These are phyloP conservation scores for Chlorociboria aeruginascens DNA, from an alignment of 495 filamentous ascomycete genomes.

Conservation along the genomic window DNA sequence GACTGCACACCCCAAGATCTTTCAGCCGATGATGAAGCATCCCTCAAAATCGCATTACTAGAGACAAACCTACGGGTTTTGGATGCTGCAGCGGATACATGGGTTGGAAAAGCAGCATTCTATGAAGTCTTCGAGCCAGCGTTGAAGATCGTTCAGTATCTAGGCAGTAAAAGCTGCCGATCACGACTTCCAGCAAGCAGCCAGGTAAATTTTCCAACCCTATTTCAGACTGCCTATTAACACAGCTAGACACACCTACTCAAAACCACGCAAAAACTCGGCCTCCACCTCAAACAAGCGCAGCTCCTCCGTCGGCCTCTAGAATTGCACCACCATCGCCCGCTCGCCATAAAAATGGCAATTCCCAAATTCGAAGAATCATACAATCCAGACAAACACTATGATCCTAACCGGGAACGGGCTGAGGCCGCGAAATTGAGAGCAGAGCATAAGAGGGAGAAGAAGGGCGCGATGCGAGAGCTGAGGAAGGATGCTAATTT, in stretches of 20 bases:
- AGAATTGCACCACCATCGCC: slow-evolving; percentile 78
- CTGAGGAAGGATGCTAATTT: slow-evolving; percentile 89
- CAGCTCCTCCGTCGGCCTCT: slow-evolving; percentile 59
- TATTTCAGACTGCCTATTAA: background rate
- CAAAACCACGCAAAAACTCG: slow-evolving; percentile 32
- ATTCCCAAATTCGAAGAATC: slow-evolving; percentile 95
- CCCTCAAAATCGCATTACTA: slow-evolving; percentile 46
- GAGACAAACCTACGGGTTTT: slow-evolving; percentile 45
- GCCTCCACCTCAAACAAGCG: slow-evolving; percentile 40
- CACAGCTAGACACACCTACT: slow-evolving; percentile 21
- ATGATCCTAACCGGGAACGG: slow-evolving; percentile 84
- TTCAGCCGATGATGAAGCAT: slow-evolving; percentile 22
- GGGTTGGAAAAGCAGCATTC: slow-evolving; percentile 57
- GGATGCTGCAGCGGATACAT: slow-evolving; percentile 46
- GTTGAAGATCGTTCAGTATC: slow-evolving; percentile 38
- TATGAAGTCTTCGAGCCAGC: slow-evolving; percentile 57
- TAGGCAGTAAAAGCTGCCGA: slow-evolving; percentile 36
- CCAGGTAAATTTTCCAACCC: slow-evolving; percentile 10
- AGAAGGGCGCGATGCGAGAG: slow-evolving; percentile 89
- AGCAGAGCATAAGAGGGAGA: slow-evolving; percentile 86
- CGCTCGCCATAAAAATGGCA: slow-evolving; percentile 73
- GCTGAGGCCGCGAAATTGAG: slow-evolving; percentile 68
- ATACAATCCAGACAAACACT: slow-evolving; percentile 90
- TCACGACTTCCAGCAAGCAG: slow-evolving; percentile 31
- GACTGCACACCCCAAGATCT: slow-evolving; percentile 34